These are phyloP conservation scores for Hypoxylon sp. DNA, from an alignment of 2,329 filamentous ascomycete genomes.

Conservation along the genomic window DNA sequence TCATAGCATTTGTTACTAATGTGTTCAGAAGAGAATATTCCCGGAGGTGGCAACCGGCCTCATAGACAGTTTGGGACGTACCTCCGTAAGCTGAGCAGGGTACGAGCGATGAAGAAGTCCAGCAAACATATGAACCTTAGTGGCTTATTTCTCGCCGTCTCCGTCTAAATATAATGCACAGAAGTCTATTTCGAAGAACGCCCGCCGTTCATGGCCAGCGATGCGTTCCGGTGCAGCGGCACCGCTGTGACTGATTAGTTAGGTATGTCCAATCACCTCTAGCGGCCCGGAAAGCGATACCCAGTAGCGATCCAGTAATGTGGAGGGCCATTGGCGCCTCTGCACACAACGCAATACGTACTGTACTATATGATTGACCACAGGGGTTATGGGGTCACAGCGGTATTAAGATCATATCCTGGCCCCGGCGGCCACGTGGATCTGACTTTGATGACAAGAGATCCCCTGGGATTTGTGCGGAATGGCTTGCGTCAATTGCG, in stretches of 20 bases:
- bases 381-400: conserved; percentile 43
- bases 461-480: conserved; percentile 47
- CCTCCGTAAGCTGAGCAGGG: conserved; percentile 22
- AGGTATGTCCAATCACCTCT: conserved; percentile 26
- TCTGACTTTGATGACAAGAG: conserved; percentile 48
- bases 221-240: conserved; percentile 37
- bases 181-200: conserved; percentile 7
- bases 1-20: conserved; percentile 4
- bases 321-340: conserved; percentile 31
- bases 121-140: conserved; percentile 1
- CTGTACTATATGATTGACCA: conserved; percentile 43
- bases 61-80: conserved; percentile 25
- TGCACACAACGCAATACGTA: conserved; percentile 32
- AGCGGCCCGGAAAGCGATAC: conserved; percentile 35
- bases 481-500: conserved; percentile 47
- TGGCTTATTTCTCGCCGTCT: conserved; percentile 24
- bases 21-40: conserved; percentile 17
- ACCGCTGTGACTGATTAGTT: conserved; percentile 34
- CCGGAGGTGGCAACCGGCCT: conserved; percentile 26
- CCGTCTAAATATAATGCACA: conserved; percentile 1
- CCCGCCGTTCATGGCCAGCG: conserved; percentile 28
- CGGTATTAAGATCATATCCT: conserved; percentile 44
- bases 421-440: conserved; percentile 53
- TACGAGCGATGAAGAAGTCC: conserved; percentile 2
- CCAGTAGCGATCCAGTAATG: conserved; percentile 33